phyloP scores from a whole-genome alignment of 805 yeast genomes.

The Ogataea pini region DNA sequence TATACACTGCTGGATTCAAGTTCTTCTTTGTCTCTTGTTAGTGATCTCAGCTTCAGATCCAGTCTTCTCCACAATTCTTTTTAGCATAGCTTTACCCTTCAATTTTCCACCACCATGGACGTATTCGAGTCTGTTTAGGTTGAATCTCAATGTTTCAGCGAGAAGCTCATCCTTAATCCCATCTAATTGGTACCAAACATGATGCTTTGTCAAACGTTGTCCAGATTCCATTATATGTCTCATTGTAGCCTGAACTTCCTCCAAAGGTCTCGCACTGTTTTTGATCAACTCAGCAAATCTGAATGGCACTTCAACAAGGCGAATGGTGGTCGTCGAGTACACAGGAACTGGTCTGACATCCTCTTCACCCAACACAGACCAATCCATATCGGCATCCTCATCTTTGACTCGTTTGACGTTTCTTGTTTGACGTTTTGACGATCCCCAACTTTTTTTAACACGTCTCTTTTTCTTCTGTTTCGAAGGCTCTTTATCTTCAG shows the following conservation, averaged over 20 bases:
- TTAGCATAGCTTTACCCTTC: constrained; percentile 36
- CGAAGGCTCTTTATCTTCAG: constrained; percentile 27
- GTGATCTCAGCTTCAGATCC: constrained; percentile 27
- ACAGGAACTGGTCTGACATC: constrained; percentile 47
- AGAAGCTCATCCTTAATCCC: constrained; percentile 67
- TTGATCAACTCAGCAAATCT: constrained; percentile 63
- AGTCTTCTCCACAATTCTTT: constrained; percentile 32
- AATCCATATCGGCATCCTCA: constrained; percentile 24
- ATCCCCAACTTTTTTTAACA: constrained; percentile 32
- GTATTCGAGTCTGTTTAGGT: constrained; percentile 44
- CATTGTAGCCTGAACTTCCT: constrained; percentile 64
- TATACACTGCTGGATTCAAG: constrained; percentile 2
- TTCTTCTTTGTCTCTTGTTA: constrained; percentile 19
- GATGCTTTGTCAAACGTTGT: constrained; percentile 55
- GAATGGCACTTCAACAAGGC: constrained; percentile 62
- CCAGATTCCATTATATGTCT: constrained; percentile 59
- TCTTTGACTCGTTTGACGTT: constrained; percentile 22
- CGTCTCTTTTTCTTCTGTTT: constrained; percentile 27
- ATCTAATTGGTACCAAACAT: constrained; percentile 84
- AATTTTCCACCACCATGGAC: constrained; percentile 36
- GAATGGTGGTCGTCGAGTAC: constrained; percentile 66
- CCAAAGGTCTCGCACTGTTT: constrained; percentile 62
- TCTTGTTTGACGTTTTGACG: constrained; percentile 31
- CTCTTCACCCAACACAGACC: constrained; percentile 32
- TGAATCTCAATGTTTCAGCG: constrained; percentile 63